Evolutionary conservation across 345 rosid genomes (phyloP).

Genomic region (Euphorbia tirucalli): DNA sequence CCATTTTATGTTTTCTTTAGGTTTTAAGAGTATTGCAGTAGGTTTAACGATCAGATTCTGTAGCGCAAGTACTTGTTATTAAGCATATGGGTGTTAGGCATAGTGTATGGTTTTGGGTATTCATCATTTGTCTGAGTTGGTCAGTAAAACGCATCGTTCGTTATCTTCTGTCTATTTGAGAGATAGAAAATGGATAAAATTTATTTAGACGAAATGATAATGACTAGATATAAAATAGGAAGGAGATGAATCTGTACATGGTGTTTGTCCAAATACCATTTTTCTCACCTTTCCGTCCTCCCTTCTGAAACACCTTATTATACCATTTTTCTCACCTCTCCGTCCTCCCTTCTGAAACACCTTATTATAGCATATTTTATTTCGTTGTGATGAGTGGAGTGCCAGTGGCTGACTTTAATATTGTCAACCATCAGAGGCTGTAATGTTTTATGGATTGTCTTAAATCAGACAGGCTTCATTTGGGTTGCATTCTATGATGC

Average conservation of each 20-base stretch:
- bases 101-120: not conserved
- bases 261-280: not conserved
- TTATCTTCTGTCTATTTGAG: not conserved
- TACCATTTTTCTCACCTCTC: not conserved
- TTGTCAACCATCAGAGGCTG: not conserved
- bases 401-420: not conserved
- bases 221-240: not conserved
- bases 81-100: not conserved
- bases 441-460: not conserved
- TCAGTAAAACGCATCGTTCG: not conserved
- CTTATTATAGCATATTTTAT: not conserved
- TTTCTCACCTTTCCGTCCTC: not conserved
- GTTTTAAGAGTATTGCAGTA: not conserved
- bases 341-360: no score
- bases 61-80: not conserved
- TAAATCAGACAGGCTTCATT: not conserved
- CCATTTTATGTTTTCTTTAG: not conserved
- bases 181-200: not conserved
- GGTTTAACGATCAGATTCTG: not conserved
- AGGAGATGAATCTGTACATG: not conserved
- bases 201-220: no score
- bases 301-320: not conserved
- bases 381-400: not conserved
- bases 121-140: not conserved
- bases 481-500: not conserved